Percentiles rank a stretch among this genome's conserved stretches.
Evolutionary conservation across 1,139 yeast genomes (phyloP).

Genomic region (Nematodospora anomalae): DNA sequence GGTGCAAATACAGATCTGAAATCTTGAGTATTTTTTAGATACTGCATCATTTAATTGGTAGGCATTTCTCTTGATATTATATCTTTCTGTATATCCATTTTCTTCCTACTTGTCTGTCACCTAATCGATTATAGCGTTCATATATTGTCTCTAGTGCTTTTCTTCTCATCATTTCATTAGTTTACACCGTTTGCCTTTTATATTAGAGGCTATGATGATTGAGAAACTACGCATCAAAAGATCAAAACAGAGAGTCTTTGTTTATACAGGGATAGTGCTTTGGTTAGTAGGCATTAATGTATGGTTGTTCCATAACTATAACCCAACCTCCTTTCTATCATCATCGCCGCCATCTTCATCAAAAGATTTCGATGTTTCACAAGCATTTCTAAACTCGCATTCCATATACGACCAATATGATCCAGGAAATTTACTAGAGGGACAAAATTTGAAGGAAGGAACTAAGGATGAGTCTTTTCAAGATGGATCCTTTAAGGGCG

Average conservation of each 20-base stretch:
- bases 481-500: conserved; percentile 7
- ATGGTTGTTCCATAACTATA: conserved; percentile 11
- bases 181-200: too few relatives aligned
- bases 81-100: too few relatives aligned
- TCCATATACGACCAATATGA: conserved; percentile 15
- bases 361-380: background rate
- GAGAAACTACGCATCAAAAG: conserved; percentile 14
- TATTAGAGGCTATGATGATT: too few relatives aligned
- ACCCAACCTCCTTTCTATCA: background rate
- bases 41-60: too few relatives aligned
- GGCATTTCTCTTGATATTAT: too few relatives aligned
- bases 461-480: conserved; percentile 2
- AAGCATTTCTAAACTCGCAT: conserved; percentile 1
- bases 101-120: too few relatives aligned
- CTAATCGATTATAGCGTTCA: too few relatives aligned
- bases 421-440: conserved; percentile 2
- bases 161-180: too few relatives aligned
- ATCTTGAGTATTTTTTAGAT: too few relatives aligned
- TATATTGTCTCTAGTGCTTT: too few relatives aligned
- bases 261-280: conserved; percentile 11
- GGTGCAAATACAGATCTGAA: too few relatives aligned
- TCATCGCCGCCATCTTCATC: background rate
- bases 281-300: conserved; percentile 14
- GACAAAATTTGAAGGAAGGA: background rate
- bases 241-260: conserved; percentile 12